Conservation (phyloP, 352 stramenopile species). For the Phytophthora colocasiae region DNA sequence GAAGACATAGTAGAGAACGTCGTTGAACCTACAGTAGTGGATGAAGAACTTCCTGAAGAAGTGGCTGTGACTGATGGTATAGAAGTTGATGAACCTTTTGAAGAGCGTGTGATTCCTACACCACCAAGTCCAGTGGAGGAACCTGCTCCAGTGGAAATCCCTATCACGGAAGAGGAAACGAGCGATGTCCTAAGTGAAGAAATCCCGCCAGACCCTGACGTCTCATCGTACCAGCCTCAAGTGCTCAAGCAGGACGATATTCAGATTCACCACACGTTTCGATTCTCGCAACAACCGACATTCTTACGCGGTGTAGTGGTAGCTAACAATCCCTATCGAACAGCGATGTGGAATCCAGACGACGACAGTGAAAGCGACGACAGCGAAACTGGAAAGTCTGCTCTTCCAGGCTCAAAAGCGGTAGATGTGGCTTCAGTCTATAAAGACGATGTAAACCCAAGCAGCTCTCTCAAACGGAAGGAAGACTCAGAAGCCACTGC, state of each 20-base stretch:
- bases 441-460: constrained; percentile 1
- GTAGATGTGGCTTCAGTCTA: constrained; percentile 24
- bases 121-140: constrained; percentile 2
- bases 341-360: constrained; percentile 45
- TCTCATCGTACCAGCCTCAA: constrained; percentile 13
- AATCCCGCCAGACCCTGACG: neutral
- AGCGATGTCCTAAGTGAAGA: constrained; percentile 3
- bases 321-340: constrained; percentile 48
- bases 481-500: too few species aligned
- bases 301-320: constrained; percentile 45
- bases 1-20: constrained; percentile 3
- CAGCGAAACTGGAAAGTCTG: neutral
- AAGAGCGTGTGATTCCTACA: constrained; percentile 6
- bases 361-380: constrained; percentile 63
- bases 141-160: neutral
- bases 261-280: constrained; percentile 37
- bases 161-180: neutral
- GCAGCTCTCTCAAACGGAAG: too few species aligned
- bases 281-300: constrained; percentile 56
- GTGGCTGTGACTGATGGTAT: constrained; percentile 3
- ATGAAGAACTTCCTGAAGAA: neutral
- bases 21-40: neutral
- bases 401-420: neutral
- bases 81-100: constrained; percentile 3
- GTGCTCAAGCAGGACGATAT: constrained; percentile 22